Evolutionary conservation across 2,329 filamentous ascomycete genomes (phyloP).

Genomic region (Cryphonectria naterciae): DNA sequence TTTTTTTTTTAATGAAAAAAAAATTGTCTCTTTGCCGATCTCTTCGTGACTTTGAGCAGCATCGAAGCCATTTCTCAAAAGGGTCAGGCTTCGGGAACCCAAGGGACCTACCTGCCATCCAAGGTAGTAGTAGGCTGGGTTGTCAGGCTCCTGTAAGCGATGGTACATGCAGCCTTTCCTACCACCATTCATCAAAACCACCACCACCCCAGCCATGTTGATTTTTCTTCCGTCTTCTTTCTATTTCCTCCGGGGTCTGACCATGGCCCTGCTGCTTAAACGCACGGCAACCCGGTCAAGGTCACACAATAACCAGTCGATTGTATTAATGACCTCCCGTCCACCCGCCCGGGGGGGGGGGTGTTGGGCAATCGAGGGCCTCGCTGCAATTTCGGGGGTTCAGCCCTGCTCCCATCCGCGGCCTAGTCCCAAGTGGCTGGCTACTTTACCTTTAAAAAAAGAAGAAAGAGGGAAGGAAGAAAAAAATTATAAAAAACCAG

Average conservation of each 20-base stretch:
- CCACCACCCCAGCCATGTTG: background rate
- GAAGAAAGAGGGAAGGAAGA: background rate
- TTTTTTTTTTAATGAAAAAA: background rate
- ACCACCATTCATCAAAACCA: background rate
- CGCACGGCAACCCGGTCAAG: background rate
- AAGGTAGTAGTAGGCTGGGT: background rate
- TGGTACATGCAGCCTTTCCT: background rate
- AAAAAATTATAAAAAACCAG: background rate
- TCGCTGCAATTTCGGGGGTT: conserved; percentile 5
- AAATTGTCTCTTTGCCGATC: background rate
- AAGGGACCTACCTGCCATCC: background rate
- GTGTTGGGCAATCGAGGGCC: background rate
- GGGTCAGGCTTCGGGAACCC: background rate
- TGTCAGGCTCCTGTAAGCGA: background rate
- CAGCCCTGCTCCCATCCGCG: background rate
- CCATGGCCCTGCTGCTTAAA: background rate
- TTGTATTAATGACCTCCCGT: background rate
- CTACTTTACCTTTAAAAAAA: background rate
- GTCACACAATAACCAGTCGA: background rate
- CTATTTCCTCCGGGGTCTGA: background rate
- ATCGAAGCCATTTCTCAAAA: background rate
- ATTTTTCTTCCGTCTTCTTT: background rate
- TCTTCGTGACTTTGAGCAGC: background rate
- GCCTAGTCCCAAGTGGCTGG: background rate
- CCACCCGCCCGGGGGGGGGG: background rate